Base-by-base conservation (phyloP, 1,284 basidiomycete genomes). In the Marasmius oreades region DNA sequence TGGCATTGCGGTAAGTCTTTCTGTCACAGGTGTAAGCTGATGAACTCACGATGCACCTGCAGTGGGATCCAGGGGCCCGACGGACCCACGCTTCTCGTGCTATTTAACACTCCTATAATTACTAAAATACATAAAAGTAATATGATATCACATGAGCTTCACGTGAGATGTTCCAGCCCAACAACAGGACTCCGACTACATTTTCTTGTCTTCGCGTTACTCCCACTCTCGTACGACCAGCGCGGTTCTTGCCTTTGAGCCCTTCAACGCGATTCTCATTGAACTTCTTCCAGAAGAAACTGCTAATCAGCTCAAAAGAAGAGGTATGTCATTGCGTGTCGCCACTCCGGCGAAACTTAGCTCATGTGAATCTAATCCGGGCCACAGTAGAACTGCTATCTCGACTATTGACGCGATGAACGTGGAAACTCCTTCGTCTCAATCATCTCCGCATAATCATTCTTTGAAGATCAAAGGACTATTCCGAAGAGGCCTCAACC, bases 1-100 rank as follows among this genome's bases (percentile, higher is more conserved):
- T 85, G 81, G 81, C 79, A 82, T 56, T 84, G 82, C 62, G 79
- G 80, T 82, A 53, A 64, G 78, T 70, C 10, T 22, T n/a, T 6
- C 39, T 46, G 39, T 28, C n/a, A n/a, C n/a, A 14, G 1, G 44
- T 45, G 23, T 28, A 24, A 5, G 2, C 48, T 11, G 34, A 28
- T 33, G 1, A n/a, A n/a, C n/a, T n/a, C n/a, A n/a, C 33, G 48
- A 18, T 31, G 11, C 3, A 28, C 22, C 39, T 47, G 20, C 12
- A 56, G 55, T 59, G 22, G 58, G 55, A 7, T 60, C 55, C 55
- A 51, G 39, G 33, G 58, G 58, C n/a, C 23, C 46, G 1, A 33
- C 36, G 10, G 58, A 60, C 36, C 22, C 34, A 22, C 55, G 56
- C 3, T 60, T 57, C 43, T 46, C 51, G 31, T 60, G 58, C 18